A percentile compares a stretch with the other conserved stretches of the same genome.
These are phyloP conservation scores for Eucommia ulmoides DNA, from an alignment of 257 asterid genomes.

Conservation along the genomic window DNA sequence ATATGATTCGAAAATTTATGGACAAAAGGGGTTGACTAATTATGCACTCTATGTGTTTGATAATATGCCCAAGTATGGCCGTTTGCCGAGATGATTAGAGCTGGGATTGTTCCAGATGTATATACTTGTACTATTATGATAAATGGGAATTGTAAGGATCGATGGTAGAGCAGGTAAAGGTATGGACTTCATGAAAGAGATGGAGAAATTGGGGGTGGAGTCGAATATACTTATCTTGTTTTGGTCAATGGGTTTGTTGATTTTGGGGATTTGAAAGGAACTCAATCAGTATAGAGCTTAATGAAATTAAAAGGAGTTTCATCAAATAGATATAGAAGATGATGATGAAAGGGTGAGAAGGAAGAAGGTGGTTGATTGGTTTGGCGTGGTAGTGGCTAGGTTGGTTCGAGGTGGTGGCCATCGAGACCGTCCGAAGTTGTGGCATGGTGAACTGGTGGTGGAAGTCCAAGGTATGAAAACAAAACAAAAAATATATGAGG, in stretches of 20 bases:
- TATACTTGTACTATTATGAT: constrained; percentile 70
- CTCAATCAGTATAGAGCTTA: constrained; percentile 37
- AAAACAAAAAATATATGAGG: too few relatives aligned
- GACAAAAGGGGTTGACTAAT: constrained; percentile 47
- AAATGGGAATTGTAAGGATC: constrained; percentile 70
- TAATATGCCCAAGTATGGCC: constrained; percentile 66
- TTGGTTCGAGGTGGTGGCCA: too few relatives aligned
- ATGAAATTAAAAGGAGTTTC: constrained; percentile 38
- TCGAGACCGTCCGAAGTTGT: too few relatives aligned
- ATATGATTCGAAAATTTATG: constrained; percentile 50
- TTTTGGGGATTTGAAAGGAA: constrained; percentile 48
- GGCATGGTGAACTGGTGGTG: too few relatives aligned
- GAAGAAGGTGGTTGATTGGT: too few relatives aligned
- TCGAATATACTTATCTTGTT: constrained; percentile 58
- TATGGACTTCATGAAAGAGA: constrained; percentile 40
- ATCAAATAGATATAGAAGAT: constrained; percentile 49
- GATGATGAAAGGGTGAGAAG: constrained; percentile 77
- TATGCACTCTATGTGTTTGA: constrained; percentile 77
- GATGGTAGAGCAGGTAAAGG: constrained; percentile 49
- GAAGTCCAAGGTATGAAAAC: too few relatives aligned
- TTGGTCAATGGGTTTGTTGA: constrained; percentile 72
- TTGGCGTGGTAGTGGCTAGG: too few relatives aligned
- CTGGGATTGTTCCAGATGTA: constrained; percentile 64
- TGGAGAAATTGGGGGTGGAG: constrained; percentile 49
- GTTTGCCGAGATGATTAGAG: constrained; percentile 51